Conservation (phyloP, 2,329 filamentous ascomycete genomes). For the Colletotrichum chrysophilum region DNA sequence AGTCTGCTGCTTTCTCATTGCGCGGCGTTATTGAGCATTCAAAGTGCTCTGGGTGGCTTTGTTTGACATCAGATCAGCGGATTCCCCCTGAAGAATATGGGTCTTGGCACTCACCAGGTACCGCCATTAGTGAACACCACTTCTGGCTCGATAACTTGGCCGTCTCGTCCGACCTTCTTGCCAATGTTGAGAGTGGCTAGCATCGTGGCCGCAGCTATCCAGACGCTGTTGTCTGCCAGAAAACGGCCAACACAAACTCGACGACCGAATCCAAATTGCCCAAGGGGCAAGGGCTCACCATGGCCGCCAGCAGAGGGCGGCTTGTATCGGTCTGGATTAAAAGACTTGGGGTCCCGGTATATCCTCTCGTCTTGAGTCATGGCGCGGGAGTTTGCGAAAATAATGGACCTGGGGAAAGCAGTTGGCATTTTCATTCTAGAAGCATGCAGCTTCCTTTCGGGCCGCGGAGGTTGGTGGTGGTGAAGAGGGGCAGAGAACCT, state of each 20-base stretch:
- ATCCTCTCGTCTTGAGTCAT: slow-evolving; percentile 46
- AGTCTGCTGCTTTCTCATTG: neutral
- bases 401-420: slow-evolving; percentile 30
- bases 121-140: slow-evolving; percentile 20
- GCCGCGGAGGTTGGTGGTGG: neutral
- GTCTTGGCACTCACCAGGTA: slow-evolving; percentile 11
- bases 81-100: neutral
- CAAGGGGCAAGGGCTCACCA: slow-evolving; percentile 50
- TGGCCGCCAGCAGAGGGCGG: slow-evolving; percentile 19
- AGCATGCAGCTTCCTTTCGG: slow-evolving; percentile 7
- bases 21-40: slow-evolving; percentile 27
- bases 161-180: slow-evolving; percentile 35
- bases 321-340: slow-evolving; percentile 53
- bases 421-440: slow-evolving; percentile 15
- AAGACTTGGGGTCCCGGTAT: slow-evolving; percentile 46
- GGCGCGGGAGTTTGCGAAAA: slow-evolving; percentile 47
- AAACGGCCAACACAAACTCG: slow-evolving; percentile 37
- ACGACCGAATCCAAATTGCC: slow-evolving; percentile 40
- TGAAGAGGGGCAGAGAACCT: neutral
- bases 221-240: slow-evolving; percentile 39
- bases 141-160: slow-evolving; percentile 26
- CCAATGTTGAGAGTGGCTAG: slow-evolving; percentile 32
- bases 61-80: slow-evolving; percentile 1
- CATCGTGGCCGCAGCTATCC: slow-evolving; percentile 40
- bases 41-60: slow-evolving; percentile 36